Evolutionary conservation across 2,329 filamentous ascomycete genomes (phyloP).

Genomic region (Tolypocladium album): DNA sequence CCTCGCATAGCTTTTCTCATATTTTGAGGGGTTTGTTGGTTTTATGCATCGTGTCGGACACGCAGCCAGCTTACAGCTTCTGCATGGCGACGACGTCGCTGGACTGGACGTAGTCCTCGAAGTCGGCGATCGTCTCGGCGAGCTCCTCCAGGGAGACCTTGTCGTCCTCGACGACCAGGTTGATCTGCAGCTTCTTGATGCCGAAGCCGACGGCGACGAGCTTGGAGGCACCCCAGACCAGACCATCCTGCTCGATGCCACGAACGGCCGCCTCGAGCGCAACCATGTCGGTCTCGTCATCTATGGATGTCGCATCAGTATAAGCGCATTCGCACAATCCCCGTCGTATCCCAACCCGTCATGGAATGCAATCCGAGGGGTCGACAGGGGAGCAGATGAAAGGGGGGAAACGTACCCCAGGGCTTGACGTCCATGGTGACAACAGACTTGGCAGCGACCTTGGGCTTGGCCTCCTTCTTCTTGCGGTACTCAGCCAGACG

Average conservation of each 20-base stretch:
- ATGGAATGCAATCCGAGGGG: too few species aligned
- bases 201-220: conserved; percentile 87
- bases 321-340: background rate
- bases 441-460: conserved; percentile 89
- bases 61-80: conserved; percentile 58
- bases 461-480: conserved; percentile 92
- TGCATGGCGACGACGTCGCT: conserved; percentile 84
- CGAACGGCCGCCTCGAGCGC: conserved; percentile 73
- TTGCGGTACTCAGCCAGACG: conserved; percentile 87
- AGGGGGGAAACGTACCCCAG: conserved; percentile 65
- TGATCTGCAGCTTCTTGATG: conserved; percentile 99
- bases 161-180: conserved; percentile 93
- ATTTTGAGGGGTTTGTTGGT: background rate
- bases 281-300: conserved; percentile 90
- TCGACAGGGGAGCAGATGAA: background rate
- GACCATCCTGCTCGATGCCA: conserved; percentile 80
- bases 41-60: background rate
- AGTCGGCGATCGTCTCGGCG: conserved; percentile 68
- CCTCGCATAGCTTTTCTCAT: background rate
- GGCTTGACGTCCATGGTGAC: conserved; percentile 97
- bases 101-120: conserved; percentile 95
- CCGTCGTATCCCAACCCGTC: background rate
- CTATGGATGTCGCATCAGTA: conserved; percentile 24
- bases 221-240: conserved; percentile 91
- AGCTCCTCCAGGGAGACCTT: conserved; percentile 85